Conservation (phyloP, 768 basidiomycete genomes). For the Termitomyces sp. region DNA sequence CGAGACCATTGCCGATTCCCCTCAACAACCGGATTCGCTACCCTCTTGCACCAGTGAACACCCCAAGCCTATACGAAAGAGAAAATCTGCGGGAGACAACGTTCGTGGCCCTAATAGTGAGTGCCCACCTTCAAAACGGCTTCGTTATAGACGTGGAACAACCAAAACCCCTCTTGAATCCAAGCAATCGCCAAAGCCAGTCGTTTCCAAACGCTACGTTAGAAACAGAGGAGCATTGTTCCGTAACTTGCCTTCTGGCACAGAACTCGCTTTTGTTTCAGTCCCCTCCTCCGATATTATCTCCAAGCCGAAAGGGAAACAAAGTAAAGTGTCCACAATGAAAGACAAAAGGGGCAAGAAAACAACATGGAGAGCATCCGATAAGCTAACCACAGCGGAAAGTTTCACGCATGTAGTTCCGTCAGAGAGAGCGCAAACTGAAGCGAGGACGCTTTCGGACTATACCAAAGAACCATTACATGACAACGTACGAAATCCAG, state of each 20-base stretch:
- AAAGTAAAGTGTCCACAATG: slow-evolving; percentile 14
- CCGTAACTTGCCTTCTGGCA: slow-evolving; percentile 9
- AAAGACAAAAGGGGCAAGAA: slow-evolving; percentile 3
- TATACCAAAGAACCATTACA: not conserved
- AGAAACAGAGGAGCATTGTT: slow-evolving; percentile 28
- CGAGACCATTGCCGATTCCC: not conserved
- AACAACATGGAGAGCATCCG: not conserved
- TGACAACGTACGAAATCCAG: not conserved
- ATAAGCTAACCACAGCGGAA: not conserved
- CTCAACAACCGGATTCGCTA: not conserved
- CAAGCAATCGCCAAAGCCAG: slow-evolving; percentile 3
- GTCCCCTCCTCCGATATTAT: slow-evolving; percentile 6
- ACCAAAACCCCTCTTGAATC: not conserved
- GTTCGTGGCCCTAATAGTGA: not conserved
- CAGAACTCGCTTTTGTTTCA: slow-evolving; percentile 24
- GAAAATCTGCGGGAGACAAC: slow-evolving; percentile 2
- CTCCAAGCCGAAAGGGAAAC: slow-evolving; percentile 2
- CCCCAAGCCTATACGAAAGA: slow-evolving; percentile 3
- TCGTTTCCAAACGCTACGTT: slow-evolving; percentile 22
- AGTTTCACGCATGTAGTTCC: not conserved
- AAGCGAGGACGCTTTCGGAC: not conserved
- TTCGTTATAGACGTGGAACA: not conserved
- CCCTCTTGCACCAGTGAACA: not conserved
- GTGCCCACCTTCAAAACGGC: slow-evolving; percentile 7
- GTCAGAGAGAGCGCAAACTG: not conserved